Conservation (phyloP, 2,329 filamentous ascomycete species). For the Ilyonectria sp. region DNA sequence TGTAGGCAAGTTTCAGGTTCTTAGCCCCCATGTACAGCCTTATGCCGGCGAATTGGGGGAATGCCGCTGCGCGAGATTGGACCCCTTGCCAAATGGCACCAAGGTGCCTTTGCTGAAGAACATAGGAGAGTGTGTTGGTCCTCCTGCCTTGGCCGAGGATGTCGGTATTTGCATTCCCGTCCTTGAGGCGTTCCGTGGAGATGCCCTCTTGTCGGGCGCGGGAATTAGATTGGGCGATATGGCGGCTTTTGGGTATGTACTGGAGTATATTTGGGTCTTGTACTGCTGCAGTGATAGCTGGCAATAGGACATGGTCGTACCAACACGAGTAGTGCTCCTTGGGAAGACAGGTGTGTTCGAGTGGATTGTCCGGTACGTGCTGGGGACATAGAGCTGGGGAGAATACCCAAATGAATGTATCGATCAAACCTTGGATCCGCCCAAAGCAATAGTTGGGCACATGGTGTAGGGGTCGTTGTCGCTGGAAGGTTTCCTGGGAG, state of each 20-base stretch:
- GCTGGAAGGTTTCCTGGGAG: background rate
- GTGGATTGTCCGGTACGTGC: background rate
- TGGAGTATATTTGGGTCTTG: slow-evolving; percentile 14
- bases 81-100: slow-evolving; percentile 14
- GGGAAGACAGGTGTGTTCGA: background rate
- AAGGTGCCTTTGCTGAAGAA: too few relatives aligned
- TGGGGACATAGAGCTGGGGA: slow-evolving; percentile 8
- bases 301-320: slow-evolving; percentile 10
- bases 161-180: background rate
- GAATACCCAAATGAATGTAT: slow-evolving; percentile 14
- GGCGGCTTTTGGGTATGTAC: slow-evolving; percentile 19
- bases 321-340: background rate
- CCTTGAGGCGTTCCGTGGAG: slow-evolving; percentile 5
- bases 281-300: slow-evolving; percentile 7
- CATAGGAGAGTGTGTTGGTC: background rate
- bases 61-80: background rate
- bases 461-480: background rate
- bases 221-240: slow-evolving; percentile 7
- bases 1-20: slow-evolving; percentile 6
- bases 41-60: slow-evolving; percentile 13
- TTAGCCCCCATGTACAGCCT: slow-evolving; percentile 2
- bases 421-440: slow-evolving; percentile 8
- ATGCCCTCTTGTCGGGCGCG: slow-evolving; percentile 15
- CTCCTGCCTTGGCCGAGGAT: slow-evolving; percentile 9
- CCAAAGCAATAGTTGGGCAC: slow-evolving; percentile 14